These are phyloP conservation scores for Niebla homalea DNA, from an alignment of 495 filamentous ascomycete genomes.

Conservation along the genomic window DNA sequence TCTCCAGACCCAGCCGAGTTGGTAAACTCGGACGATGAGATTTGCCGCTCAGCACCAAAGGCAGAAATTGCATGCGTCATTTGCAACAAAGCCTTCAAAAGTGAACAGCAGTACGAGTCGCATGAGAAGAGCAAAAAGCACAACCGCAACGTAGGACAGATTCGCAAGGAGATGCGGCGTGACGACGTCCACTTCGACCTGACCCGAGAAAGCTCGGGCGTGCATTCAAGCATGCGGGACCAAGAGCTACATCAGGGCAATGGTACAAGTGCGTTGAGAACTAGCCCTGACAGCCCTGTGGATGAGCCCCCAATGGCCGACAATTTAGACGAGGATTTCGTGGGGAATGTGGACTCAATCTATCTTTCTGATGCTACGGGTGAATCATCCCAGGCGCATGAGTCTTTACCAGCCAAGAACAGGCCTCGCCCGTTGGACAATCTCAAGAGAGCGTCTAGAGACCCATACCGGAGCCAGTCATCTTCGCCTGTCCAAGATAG, in stretches of 20 bases:
- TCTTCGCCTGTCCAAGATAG: not conserved
- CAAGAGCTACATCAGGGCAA: too few relatives aligned
- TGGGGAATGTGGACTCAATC: too few relatives aligned
- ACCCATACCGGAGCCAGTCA: not conserved
- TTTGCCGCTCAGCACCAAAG: constrained; percentile 38
- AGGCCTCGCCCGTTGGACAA: too few relatives aligned
- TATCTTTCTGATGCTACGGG: too few relatives aligned
- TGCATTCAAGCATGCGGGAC: too few relatives aligned
- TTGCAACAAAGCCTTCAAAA: constrained; percentile 87
- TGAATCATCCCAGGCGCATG: too few relatives aligned
- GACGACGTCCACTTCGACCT: constrained; percentile 38
- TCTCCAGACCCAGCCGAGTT: constrained; percentile 41
- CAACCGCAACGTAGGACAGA: constrained; percentile 62
- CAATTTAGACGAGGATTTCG: too few relatives aligned
- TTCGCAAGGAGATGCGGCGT: constrained; percentile 69
- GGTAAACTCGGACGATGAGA: constrained; percentile 40
- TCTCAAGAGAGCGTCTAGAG: not conserved
- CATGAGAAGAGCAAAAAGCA: constrained; percentile 98
- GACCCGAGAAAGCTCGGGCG: not conserved
- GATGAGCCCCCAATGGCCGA: too few relatives aligned
- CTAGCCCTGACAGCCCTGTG: too few relatives aligned
- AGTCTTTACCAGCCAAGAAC: too few relatives aligned
- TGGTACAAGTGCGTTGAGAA: too few relatives aligned
- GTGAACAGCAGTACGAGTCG: constrained; percentile 78
- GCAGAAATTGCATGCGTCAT: constrained; percentile 76